Evolutionary conservation across 202 grass and related monocot species (phyloP), one percentile per base, ranked within the genome.

Genomic region (Digitaria exilis): DNA sequence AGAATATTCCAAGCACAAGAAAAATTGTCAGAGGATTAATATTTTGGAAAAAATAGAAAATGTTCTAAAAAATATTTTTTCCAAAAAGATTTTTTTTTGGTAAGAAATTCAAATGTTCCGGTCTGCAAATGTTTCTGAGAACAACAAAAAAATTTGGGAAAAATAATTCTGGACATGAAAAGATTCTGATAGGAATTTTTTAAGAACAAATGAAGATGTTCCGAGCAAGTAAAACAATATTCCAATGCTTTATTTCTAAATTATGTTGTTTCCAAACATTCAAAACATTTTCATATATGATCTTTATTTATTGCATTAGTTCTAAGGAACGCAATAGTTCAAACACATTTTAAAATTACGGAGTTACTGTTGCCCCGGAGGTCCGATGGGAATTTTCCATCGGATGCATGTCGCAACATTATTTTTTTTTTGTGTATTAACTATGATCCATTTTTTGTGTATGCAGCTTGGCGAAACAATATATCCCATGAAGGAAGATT

Each of bases 401-500:
- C n/a, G n/a, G n/a, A n/a, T n/a, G n/a, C n/a, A n/a, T n/a, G n/a
- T n/a, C n/a, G n/a, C n/a, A n/a, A n/a, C n/a, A n/a, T n/a, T n/a
- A n/a, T n/a, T n/a, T n/a, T n/a, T n/a, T n/a, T n/a, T n/a, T n/a
- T n/a, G n/a, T n/a, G n/a, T n/a, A n/a, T n/a, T n/a, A 67, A 90
- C 51, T 31, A 41, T 86, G 65, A 85, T 73, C 82, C 48, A 68
- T 55, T 86, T 92, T 87, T 86, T n/a, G 71, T 81, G 5, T 80
- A 65, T 76, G 68, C 88, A 99, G 97, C 93, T 99, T 80, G 91
- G 93, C 18, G 91, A 99, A 87, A 97, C 93, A 16, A 99, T 99
- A 77, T 85, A 77, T 82, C 93, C 97, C 44, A 99, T 99, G 97
- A 99, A 90, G 87, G 93, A 99, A 89, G 97, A 99, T 85, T 99